Evolutionary conservation across 2,329 filamentous ascomycete genomes (phyloP).

Genomic region (Pseudocercospora eumusae): DNA sequence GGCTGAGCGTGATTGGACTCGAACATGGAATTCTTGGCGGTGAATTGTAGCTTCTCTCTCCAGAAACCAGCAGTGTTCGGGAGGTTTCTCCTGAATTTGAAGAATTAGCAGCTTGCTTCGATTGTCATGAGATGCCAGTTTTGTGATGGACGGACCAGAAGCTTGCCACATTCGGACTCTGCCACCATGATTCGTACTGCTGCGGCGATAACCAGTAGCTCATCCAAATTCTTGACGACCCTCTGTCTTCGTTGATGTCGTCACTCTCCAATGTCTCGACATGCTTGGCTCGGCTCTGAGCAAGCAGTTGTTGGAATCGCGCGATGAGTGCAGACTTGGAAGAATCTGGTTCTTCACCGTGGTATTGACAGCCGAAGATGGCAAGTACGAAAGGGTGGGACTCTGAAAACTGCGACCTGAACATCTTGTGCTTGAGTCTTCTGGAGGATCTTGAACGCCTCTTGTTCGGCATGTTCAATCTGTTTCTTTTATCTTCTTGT

Average conservation of each 20-base stretch:
- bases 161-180: not conserved
- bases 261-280: not conserved
- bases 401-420: not conserved
- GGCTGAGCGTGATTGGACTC: not conserved
- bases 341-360: not conserved
- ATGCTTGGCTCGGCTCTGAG: not conserved
- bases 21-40: not conserved
- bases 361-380: slow-evolving; percentile 8
- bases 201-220: slow-evolving; percentile 2
- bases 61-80: not conserved
- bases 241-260: not conserved
- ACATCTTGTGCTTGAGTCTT: not conserved
- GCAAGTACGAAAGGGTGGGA: slow-evolving; percentile 5
- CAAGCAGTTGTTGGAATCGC: not conserved
- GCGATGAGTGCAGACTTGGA: not conserved
- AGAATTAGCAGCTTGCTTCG: not conserved
- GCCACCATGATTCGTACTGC: slow-evolving; percentile 2
- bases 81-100: not conserved
- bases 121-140: not conserved
- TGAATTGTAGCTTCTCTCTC: not conserved
- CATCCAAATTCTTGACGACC: not conserved
- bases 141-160: not conserved
- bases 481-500: not conserved
- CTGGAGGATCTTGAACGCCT: not conserved
- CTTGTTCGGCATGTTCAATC: not conserved